Conservation (phyloP, 805 yeast species). For the Suhomyces tanzawaensis region DNA sequence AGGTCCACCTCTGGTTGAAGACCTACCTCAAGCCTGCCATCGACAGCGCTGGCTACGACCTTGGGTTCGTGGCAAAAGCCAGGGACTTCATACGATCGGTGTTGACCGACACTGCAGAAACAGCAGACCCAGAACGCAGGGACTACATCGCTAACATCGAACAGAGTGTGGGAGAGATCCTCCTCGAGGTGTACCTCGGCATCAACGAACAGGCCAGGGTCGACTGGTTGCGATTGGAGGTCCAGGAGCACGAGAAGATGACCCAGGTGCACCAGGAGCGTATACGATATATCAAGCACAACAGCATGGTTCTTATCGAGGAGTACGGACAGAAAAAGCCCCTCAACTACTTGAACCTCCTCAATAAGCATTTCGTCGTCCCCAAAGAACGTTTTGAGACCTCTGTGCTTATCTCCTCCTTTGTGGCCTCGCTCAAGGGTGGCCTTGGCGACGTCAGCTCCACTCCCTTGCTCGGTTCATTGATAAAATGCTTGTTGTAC, state of each 20-base stretch:
- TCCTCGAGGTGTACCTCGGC: constrained; percentile 18
- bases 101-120: constrained; percentile 12
- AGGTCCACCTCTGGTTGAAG: constrained; percentile 47
- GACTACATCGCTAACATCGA: constrained; percentile 22
- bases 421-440: constrained; percentile 27
- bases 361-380: constrained; percentile 34
- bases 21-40: constrained; percentile 49
- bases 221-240: constrained; percentile 9
- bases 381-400: constrained; percentile 36
- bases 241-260: constrained; percentile 15
- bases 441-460: constrained; percentile 28
- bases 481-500: constrained; percentile 37
- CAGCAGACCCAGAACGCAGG: constrained; percentile 21
- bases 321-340: constrained; percentile 44
- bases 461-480: constrained; percentile 33
- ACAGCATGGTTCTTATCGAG: constrained; percentile 39
- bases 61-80: constrained; percentile 33
- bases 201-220: not conserved
- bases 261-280: constrained; percentile 48
- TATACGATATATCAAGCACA: constrained; percentile 44
- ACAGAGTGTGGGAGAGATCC: constrained; percentile 17
- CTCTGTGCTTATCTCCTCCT: constrained; percentile 35
- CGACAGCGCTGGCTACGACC: constrained; percentile 55
- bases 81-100: constrained; percentile 25
- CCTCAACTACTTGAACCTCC: constrained; percentile 29